These are phyloP conservation scores for Emmonsiellopsis sp. DNA, from an alignment of 2,329 filamentous ascomycete species.

Conservation along the genomic window DNA sequence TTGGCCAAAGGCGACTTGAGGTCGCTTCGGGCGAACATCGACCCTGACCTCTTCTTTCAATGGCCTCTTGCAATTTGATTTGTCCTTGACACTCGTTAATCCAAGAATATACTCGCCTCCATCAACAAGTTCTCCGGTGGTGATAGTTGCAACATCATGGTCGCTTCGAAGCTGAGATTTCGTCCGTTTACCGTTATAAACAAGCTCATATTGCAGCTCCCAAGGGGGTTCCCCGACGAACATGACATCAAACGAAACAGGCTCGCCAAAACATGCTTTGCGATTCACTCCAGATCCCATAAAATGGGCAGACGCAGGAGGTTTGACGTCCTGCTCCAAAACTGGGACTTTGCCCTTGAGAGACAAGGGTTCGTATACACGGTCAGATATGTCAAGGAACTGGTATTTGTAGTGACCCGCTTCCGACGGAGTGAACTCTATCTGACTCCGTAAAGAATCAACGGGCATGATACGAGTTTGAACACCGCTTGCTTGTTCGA, in stretches of 20 bases:
- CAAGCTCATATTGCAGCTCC: slow-evolving; percentile 81
- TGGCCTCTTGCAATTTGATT: slow-evolving; percentile 74
- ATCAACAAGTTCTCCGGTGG: slow-evolving; percentile 61
- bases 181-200: slow-evolving; percentile 77
- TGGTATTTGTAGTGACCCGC: slow-evolving; percentile 82
- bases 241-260: slow-evolving; percentile 62
- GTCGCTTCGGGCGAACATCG: slow-evolving; percentile 76
- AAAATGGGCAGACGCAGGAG: slow-evolving; percentile 69
- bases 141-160: slow-evolving; percentile 56
- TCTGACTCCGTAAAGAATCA: slow-evolving; percentile 66
- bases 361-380: slow-evolving; percentile 61
- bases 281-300: slow-evolving; percentile 47
- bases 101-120: slow-evolving; percentile 87
- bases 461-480: slow-evolving; percentile 48
- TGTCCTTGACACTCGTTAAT: slow-evolving; percentile 77
- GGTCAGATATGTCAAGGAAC: slow-evolving; percentile 72
- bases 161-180: slow-evolving; percentile 59
- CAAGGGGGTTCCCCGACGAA: slow-evolving; percentile 80
- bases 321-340: slow-evolving; percentile 85
- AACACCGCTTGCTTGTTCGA: slow-evolving; percentile 51
- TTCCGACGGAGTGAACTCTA: slow-evolving; percentile 70
- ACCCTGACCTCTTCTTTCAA: slow-evolving; percentile 79
- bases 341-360: slow-evolving; percentile 53
- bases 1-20: slow-evolving; percentile 74
- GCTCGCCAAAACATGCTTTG: slow-evolving; percentile 73